Evolutionary conservation across 2,329 filamentous ascomycete species (phyloP).

Genomic region (Xylariaceae sp.): DNA sequence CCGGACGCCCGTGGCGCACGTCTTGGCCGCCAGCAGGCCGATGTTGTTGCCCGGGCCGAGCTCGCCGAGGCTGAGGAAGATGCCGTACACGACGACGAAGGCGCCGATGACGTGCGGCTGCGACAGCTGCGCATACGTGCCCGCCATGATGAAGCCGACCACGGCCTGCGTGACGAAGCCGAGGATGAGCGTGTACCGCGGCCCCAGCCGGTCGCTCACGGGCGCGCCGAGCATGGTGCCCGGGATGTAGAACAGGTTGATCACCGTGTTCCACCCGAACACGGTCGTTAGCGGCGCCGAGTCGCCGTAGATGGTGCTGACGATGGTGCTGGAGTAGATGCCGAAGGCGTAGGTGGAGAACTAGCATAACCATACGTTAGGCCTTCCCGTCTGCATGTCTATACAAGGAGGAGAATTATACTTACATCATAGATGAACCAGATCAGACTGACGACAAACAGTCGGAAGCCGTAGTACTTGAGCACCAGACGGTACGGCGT

Average conservation of each 20-base stretch:
- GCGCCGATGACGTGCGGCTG: conserved; percentile 61
- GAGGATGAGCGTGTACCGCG: conserved; percentile 64
- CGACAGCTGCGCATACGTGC: conserved; percentile 65
- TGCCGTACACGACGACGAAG: conserved; percentile 73
- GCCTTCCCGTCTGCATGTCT: no score
- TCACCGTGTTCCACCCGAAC: conserved; percentile 83
- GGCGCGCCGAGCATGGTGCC: conserved; percentile 75
- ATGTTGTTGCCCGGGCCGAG: conserved; percentile 89
- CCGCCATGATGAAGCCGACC: conserved; percentile 86
- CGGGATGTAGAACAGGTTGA: conserved; percentile 85
- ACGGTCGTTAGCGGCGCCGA: conserved; percentile 64
- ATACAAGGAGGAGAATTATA: conserved; percentile 5
- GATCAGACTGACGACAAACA: conserved; percentile 65
- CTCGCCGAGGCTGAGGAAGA: conserved; percentile 74
- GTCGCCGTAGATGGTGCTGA: conserved; percentile 59
- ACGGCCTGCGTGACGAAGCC: conserved; percentile 69
- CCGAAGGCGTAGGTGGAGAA: conserved; percentile 82
- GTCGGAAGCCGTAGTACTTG: conserved; percentile 67
- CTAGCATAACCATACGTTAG: no score
- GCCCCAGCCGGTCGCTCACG: conserved; percentile 71
- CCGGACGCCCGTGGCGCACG: conserved; percentile 79
- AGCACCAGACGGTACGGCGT: conserved; percentile 52
- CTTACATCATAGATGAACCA: conserved; percentile 79
- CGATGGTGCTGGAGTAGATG: conserved; percentile 75
- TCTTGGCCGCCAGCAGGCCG: conserved; percentile 79